Conservation (phyloP, 2,329 filamentous ascomycete genomes). For the Talaromyces sp. region DNA sequence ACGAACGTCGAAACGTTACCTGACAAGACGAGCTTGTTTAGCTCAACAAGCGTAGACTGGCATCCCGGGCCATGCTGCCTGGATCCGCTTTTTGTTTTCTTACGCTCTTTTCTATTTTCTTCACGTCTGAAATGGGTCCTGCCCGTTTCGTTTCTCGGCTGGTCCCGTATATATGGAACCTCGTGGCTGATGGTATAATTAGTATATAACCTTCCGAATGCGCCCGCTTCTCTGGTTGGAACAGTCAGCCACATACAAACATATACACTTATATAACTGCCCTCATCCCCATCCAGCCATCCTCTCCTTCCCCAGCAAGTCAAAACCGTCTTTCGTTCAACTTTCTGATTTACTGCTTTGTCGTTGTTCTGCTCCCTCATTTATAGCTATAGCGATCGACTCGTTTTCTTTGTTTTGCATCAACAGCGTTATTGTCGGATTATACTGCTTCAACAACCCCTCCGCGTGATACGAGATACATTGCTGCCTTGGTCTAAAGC, state of each 20-base stretch:
- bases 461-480: slow-evolving; percentile 1
- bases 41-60: neutral
- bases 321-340: slow-evolving; percentile 9
- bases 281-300: neutral
- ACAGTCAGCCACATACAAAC: neutral
- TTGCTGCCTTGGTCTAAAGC: slow-evolving; percentile 2
- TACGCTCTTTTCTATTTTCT: slow-evolving; percentile 5
- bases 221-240: slow-evolving; percentile 1
- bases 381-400: slow-evolving; percentile 1
- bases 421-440: neutral
- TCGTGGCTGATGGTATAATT: slow-evolving; percentile 8
- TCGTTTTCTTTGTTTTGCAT: neutral
- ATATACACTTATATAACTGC: slow-evolving; percentile 3
- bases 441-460: neutral
- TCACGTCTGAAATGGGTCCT: slow-evolving; percentile 3
- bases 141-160: slow-evolving; percentile 11
- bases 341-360: slow-evolving; percentile 3
- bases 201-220: slow-evolving; percentile 11
- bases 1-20: neutral
- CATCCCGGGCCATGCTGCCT: neutral
- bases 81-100: neutral
- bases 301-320: slow-evolving; percentile 4
- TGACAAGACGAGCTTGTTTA: neutral
- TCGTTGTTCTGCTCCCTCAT: neutral
- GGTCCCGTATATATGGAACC: slow-evolving; percentile 13